A percentile compares a stretch with the other conserved stretches of the same genome.
Conservation (phyloP, 139 green algal genomes). For the Eudorina sp. region DNA sequence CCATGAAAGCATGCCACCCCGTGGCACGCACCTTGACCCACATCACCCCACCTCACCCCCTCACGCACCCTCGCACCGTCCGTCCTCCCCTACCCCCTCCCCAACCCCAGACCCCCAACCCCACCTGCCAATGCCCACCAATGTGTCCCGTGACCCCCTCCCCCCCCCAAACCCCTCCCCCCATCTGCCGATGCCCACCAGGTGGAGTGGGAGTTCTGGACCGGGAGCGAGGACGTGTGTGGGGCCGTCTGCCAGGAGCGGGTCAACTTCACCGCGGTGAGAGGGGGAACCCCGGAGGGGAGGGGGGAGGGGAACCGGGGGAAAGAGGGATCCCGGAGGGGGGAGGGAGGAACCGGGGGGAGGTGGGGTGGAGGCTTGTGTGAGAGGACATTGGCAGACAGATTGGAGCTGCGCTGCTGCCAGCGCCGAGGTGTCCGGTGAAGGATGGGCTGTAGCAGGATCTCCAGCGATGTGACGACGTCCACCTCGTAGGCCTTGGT, state of each 20-base stretch:
- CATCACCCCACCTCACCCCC: neutral
- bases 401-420: no score
- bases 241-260: conserved; percentile 85
- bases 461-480: no score
- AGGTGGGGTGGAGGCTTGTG: no score
- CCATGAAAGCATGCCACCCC: no score
- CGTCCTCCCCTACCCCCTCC: neutral
- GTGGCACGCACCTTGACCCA: no score
- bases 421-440: no score
- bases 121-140: no score
- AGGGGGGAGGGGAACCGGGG: neutral
- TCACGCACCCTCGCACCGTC: neutral
- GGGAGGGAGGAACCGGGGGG: neutral
- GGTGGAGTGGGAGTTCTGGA: conserved; percentile 96
- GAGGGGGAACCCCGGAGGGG: neutral
- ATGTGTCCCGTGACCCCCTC: neutral
- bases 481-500: no score
- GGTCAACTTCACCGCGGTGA: conserved; percentile 80
- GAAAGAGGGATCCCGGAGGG: neutral
- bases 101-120: no score
- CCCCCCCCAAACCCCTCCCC: no score
- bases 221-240: conserved; percentile 90
- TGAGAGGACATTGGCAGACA: no score
- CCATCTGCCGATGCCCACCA: conserved; percentile 15
- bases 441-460: no score